These are phyloP conservation scores for Botrytis elliptica DNA, from an alignment of 2,329 filamentous ascomycete genomes.

Conservation along the genomic window DNA sequence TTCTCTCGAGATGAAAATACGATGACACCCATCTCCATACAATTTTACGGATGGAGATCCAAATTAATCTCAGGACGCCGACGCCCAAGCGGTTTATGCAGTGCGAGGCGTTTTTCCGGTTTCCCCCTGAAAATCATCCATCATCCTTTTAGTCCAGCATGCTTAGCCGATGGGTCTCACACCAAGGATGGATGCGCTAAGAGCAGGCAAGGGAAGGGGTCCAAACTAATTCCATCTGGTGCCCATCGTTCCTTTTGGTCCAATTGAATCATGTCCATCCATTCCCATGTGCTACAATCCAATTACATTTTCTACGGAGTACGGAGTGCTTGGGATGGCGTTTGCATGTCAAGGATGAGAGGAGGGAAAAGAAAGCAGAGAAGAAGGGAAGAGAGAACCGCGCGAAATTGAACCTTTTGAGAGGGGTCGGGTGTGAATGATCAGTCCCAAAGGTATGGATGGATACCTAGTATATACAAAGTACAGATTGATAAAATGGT, in stretches of 20 bases:
- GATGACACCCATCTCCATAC: neutral
- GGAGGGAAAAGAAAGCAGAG: neutral
- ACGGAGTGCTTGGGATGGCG: neutral
- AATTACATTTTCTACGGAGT: neutral
- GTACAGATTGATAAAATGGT: neutral
- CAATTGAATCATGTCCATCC: neutral
- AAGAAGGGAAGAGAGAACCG: neutral
- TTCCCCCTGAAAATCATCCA: conserved; percentile 18
- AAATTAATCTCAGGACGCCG: neutral
- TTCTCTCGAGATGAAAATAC: neutral
- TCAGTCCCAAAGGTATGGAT: neutral
- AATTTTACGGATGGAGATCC: conserved; percentile 3
- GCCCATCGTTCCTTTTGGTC: neutral
- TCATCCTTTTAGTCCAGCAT: neutral
- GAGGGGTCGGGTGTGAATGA: no score
- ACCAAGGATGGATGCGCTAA: neutral
- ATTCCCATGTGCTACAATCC: neutral
- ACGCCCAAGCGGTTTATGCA: conserved; percentile 10
- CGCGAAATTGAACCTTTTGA: neutral
- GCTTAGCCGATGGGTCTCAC: conserved; percentile 6
- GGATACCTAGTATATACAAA: no score
- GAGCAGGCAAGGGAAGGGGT: neutral
- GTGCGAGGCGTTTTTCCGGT: neutral
- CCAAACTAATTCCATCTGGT: no score
- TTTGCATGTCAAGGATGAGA: neutral